Conservation (phyloP, 2,329 filamentous ascomycete genomes). For the Chalaropsis ovoidea region DNA sequence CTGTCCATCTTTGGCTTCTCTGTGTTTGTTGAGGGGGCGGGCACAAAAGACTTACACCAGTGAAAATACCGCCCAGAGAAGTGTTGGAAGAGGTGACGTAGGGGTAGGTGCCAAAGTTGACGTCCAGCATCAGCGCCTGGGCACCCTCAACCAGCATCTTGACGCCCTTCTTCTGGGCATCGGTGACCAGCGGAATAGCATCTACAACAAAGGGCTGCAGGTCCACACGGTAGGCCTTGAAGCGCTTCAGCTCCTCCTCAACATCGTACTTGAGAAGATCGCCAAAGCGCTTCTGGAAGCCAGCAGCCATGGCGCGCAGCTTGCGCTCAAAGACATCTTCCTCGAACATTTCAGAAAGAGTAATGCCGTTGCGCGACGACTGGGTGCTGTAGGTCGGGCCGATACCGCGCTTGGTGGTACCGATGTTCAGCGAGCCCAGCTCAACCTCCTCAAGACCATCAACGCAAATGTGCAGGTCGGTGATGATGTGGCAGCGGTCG, state of each 20-base stretch:
- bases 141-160: conserved; percentile 60
- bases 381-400: conserved; percentile 28
- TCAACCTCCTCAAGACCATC: conserved; percentile 57
- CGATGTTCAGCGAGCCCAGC: conserved; percentile 35
- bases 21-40: not conserved
- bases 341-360: conserved; percentile 57
- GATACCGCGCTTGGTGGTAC: conserved; percentile 34
- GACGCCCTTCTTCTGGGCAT: conserved; percentile 47
- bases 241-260: conserved; percentile 56
- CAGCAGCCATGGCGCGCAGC: conserved; percentile 49
- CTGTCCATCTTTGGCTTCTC: not conserved
- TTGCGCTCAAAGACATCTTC: conserved; percentile 55
- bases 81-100: conserved; percentile 31
- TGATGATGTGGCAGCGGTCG: conserved; percentile 53
- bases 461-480: conserved; percentile 55
- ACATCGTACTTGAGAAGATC: conserved; percentile 55
- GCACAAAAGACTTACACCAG: conserved; percentile 25
- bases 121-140: conserved; percentile 52
- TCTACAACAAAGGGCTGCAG: conserved; percentile 56
- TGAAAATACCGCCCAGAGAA: conserved; percentile 29
- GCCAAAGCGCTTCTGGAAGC: conserved; percentile 60
- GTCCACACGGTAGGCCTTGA: conserved; percentile 48
- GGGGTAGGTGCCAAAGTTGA: conserved; percentile 41
- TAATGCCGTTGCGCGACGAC: conserved; percentile 51
- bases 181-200: conserved; percentile 52